phyloP scores from a whole-genome alignment of 345 rosid genomes.

The Durio zibethinus region DNA sequence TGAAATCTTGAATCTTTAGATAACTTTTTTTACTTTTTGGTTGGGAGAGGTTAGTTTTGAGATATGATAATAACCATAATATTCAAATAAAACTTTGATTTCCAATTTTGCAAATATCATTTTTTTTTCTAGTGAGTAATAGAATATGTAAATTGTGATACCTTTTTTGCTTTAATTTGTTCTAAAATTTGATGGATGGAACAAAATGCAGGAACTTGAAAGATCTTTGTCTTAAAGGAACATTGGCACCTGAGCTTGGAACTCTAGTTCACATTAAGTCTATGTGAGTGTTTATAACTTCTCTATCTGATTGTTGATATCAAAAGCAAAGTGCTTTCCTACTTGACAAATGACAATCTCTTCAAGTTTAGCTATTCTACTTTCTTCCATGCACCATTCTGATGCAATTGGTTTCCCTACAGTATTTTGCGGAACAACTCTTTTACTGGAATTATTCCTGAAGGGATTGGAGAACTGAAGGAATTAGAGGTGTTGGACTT shows the following conservation, averaged over 20 bases:
- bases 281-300: conserved; percentile 36
- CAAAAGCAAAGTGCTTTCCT: background rate
- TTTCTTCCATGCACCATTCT: background rate
- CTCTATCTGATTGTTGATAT: background rate
- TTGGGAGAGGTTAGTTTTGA: conserved; percentile 41
- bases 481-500: conserved; percentile 63
- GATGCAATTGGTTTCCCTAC: conserved; percentile 9
- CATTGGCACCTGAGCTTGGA: conserved; percentile 54
- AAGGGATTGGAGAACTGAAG: conserved; percentile 47
- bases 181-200: conserved; percentile 5
- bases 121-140: background rate
- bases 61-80: background rate
- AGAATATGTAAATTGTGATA: background rate
- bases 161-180: conserved; percentile 4
- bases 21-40: conserved; percentile 31
- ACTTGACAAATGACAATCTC: background rate
- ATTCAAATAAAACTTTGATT: background rate
- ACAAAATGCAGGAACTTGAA: conserved; percentile 49
- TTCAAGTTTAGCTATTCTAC: background rate
- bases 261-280: conserved; percentile 49
- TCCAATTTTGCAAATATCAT: background rate
- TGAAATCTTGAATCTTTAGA: conserved; percentile 30
- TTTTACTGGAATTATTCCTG: conserved; percentile 54
- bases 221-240: conserved; percentile 65
- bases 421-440: conserved; percentile 65